phyloP scores from a whole-genome alignment of 345 rosid species.

The Raphanus sativus region DNA sequence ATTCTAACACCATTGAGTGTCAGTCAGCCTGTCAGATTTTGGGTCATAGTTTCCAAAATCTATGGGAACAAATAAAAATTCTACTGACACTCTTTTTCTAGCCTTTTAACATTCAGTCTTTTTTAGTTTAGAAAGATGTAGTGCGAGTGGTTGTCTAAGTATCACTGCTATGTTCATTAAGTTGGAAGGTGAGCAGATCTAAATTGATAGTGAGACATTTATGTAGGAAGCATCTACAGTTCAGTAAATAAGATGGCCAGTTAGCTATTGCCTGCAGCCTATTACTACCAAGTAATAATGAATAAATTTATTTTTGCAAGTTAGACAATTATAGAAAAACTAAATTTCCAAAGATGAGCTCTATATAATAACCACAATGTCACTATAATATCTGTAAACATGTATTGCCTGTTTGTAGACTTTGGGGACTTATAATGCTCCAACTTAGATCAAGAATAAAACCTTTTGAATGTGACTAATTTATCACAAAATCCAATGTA shows the following conservation, averaged over 20 bases:
- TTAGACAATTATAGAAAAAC: not conserved
- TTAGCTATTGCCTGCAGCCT: not conserved
- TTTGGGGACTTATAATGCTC: not conserved
- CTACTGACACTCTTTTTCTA: not conserved
- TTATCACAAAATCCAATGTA: not conserved
- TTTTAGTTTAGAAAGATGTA: not conserved
- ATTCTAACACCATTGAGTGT: conserved; percentile 22
- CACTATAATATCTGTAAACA: not conserved
- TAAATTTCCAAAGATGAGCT: not conserved
- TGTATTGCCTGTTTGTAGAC: not conserved
- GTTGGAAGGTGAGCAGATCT: not conserved
- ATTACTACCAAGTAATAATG: not conserved
- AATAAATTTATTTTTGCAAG: not conserved
- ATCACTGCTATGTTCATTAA: not conserved
- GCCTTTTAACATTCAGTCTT: not conserved
- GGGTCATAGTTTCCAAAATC: not conserved
- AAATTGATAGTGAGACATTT: not conserved
- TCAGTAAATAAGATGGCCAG: conserved; percentile 4
- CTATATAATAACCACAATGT: not conserved
- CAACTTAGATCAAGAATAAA: not conserved
- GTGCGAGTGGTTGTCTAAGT: not conserved
- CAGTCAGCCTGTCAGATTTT: conserved; percentile 21
- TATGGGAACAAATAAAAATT: not conserved
- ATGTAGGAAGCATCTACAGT: not conserved
- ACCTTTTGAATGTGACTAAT: not conserved